Percentiles rank a stretch among this genome's conserved stretches.
Evolutionary conservation across 306 rosid genomes (phyloP).

Genomic region (Vachellia pachyceras): DNA sequence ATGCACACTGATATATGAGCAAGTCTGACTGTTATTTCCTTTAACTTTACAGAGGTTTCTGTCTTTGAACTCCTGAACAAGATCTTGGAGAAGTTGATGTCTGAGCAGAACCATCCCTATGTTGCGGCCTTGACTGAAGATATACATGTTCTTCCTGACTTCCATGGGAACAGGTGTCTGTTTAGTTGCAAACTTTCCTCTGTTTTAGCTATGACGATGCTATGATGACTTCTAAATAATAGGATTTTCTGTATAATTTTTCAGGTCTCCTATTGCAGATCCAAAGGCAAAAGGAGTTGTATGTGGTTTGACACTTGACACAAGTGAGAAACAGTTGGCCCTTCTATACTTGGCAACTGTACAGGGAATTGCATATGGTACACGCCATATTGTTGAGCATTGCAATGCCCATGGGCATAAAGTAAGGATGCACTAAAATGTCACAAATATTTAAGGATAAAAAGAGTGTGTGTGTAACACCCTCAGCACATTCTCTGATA

Average conservation of each 20-base stretch:
- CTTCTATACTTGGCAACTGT: slow-evolving; percentile 87
- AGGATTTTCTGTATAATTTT: slow-evolving; percentile 39
- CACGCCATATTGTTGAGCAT: slow-evolving; percentile 97
- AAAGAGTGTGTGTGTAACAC: background rate
- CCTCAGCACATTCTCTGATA: slow-evolving; percentile 22
- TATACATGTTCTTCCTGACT: slow-evolving; percentile 87
- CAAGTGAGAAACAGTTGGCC: slow-evolving; percentile 81
- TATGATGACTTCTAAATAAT: slow-evolving; percentile 33
- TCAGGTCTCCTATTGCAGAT: slow-evolving; percentile 96
- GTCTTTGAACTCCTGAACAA: slow-evolving; percentile 85
- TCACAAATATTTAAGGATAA: slow-evolving; percentile 40
- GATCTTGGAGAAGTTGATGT: slow-evolving; percentile 66
- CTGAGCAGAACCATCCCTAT: slow-evolving; percentile 66
- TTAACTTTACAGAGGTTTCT: slow-evolving; percentile 61
- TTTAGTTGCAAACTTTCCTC: slow-evolving; percentile 24
- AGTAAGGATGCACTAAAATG: slow-evolving; percentile 59
- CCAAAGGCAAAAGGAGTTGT: slow-evolving; percentile 90
- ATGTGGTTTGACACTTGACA: slow-evolving; percentile 88
- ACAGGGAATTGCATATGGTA: slow-evolving; percentile 95
- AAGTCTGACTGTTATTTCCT: slow-evolving; percentile 29
- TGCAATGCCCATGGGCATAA: slow-evolving; percentile 90
- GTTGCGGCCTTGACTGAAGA: slow-evolving; percentile 88
- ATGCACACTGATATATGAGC: slow-evolving; percentile 8
- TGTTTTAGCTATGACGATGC: slow-evolving; percentile 33
- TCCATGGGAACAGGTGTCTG: slow-evolving; percentile 94